Evolutionary conservation across 2,329 filamentous ascomycete species (phyloP), one percentile per base, ranked within the genome.

Genomic region (Aspergillus pseudotamarii): DNA sequence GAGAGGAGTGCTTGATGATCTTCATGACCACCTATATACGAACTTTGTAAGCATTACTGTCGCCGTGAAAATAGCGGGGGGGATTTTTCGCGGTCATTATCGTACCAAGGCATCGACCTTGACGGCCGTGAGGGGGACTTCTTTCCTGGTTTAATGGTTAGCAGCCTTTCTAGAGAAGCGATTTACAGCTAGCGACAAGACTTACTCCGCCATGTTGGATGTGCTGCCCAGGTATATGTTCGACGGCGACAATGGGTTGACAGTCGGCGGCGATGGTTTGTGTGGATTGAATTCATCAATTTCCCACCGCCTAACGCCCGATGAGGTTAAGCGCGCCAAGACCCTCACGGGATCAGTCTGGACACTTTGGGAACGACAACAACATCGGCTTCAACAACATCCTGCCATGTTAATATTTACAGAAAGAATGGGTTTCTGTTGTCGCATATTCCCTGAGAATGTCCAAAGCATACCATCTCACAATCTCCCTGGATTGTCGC

Each of bases 61-160:
- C 30, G 53, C 53, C 46, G 16, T 67, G 62, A 65, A 64, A 63
- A 64, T 70, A 68, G 68, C 66, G 68, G 64, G 62, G 68, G 64
- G 67, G 73, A 71, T 74, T 77, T 73, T 76, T 73, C 66, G 65
- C 64, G 59, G 63, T 50, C 70, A 69, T 64, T 72, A 68, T 65
- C 89, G 79, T 86, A 96, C 94, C 85, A 98, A 85, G 75, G 94
- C 93, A 85, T 97, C 94, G 77, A 98, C 90, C 85, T 96, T 93
- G 74, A 97, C 92, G 81, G 92, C 87, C 85, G 90, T 91, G 81
- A 96, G 86, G 79, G 91, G 88, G 78, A 82, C 81, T 79, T 92
- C 89, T 83, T 89, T 91, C 70, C 82, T 84, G 66, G 34, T n/a
- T 60, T 23, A 30, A 43, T 72, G 21, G 64, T 75, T 64, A 74